phyloP scores from a whole-genome alignment of 2,329 filamentous ascomycete genomes.

The Tetracladium maxilliforme region DNA sequence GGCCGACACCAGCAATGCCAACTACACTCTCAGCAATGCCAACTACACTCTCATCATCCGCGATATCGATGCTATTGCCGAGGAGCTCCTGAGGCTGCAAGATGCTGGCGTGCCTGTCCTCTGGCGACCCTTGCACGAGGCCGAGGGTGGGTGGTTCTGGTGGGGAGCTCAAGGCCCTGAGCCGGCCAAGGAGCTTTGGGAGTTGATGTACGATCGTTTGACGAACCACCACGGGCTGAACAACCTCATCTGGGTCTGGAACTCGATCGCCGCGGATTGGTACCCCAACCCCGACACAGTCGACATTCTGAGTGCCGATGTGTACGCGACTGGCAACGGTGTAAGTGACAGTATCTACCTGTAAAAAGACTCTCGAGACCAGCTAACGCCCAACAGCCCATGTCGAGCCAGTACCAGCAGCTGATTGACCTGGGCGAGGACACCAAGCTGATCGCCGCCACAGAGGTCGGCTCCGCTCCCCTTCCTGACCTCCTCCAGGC shows the following conservation, averaged over 20 bases:
- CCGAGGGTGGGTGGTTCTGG: constrained; percentile 36
- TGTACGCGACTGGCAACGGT: constrained; percentile 27
- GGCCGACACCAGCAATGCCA: constrained; percentile 22
- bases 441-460: constrained; percentile 29
- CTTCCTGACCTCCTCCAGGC: constrained; percentile 22
- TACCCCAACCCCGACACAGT: constrained; percentile 29
- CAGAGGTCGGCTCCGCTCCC: constrained; percentile 30
- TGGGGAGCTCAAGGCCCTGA: constrained; percentile 32
- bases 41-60: constrained; percentile 30
- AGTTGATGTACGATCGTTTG: constrained; percentile 25
- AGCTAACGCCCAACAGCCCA: constrained; percentile 14
- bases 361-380: background rate
- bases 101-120: constrained; percentile 27
- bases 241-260: constrained; percentile 36
- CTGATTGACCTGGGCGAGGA: constrained; percentile 25
- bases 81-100: constrained; percentile 26
- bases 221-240: constrained; percentile 26
- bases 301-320: constrained; percentile 29
- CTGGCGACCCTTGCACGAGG: constrained; percentile 32
- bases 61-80: constrained; percentile 31
- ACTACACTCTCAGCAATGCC: constrained; percentile 28
- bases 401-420: constrained; percentile 26
- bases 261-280: constrained; percentile 26
- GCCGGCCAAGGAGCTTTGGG: constrained; percentile 25
- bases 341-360: constrained; percentile 13